Percentiles rank a stretch among this genome's conserved stretches.
phyloP scores from a whole-genome alignment of 2,329 filamentous ascomycete species.

The Ceratocystis eucalypticola region DNA sequence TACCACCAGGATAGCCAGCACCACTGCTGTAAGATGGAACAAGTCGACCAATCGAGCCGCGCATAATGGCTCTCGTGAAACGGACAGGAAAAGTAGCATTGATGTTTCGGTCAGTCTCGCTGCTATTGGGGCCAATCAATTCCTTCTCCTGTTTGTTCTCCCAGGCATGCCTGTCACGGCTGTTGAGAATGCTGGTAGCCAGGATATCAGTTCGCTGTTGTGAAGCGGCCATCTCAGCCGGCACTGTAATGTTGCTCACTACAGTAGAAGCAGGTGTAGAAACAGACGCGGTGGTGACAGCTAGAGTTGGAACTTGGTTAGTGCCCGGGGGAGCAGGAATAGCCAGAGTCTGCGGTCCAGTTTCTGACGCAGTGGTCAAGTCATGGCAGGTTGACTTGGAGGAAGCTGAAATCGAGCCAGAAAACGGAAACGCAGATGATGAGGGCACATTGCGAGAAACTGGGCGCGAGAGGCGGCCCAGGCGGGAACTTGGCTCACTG shows the following conservation, averaged over 20 bases:
- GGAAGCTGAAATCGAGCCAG: not conserved
- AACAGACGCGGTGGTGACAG: not conserved
- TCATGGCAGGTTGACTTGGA: slow-evolving; percentile 6
- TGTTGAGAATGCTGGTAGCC: slow-evolving; percentile 3
- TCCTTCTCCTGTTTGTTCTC: slow-evolving; percentile 10
- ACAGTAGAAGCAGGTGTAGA: not conserved
- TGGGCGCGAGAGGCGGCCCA: not conserved
- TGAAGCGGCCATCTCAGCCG: not conserved
- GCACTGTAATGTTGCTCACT: not conserved
- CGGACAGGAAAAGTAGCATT: slow-evolving; percentile 13
- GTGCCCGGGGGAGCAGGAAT: not conserved
- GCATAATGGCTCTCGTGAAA: slow-evolving; percentile 12
- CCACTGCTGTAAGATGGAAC: slow-evolving; percentile 5
- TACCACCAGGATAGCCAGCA: not conserved
- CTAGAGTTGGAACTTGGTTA: not conserved
- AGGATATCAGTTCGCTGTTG: not conserved
- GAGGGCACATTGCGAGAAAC: not conserved
- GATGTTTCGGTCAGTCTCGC: not conserved
- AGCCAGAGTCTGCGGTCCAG: not conserved
- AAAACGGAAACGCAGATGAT: not conserved
- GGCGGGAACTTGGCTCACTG: not conserved
- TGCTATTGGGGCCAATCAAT: slow-evolving; percentile 5
- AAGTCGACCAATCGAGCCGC: slow-evolving; percentile 13
- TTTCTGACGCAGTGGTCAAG: not conserved
- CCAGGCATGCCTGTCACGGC: not conserved